Conservation (phyloP, 2,329 filamentous ascomycete genomes). For the Metarhizium rileyi region DNA sequence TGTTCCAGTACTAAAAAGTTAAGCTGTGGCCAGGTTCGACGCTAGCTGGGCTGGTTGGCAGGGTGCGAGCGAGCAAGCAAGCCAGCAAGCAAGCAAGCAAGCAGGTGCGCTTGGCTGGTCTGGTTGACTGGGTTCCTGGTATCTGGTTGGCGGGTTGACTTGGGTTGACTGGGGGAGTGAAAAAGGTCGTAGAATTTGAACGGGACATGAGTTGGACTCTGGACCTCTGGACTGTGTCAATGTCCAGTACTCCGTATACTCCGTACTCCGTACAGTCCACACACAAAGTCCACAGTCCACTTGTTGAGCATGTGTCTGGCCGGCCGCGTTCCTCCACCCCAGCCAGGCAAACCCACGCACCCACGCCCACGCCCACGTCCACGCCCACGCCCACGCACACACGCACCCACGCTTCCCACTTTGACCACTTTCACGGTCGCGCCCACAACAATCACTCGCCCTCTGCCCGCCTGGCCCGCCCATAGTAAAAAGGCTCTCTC, state of each 20-base stretch:
- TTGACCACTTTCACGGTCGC: constrained; percentile 3
- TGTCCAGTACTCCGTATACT: too few species aligned
- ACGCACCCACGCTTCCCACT: constrained; percentile 10
- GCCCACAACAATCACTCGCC: constrained; percentile 46
- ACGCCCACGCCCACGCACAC: constrained; percentile 22
- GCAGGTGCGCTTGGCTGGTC: background rate
- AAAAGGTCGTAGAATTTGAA: too few species aligned
- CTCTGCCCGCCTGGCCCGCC: constrained; percentile 26
- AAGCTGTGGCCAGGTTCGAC: background rate
- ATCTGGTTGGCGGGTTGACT: background rate
- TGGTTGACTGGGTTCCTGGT: background rate
- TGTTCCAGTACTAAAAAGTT: too few species aligned
- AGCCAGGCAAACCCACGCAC: background rate
- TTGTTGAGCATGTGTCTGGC: constrained; percentile 3
- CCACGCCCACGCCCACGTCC: constrained; percentile 14
- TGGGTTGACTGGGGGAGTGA: background rate
- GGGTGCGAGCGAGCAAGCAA: background rate
- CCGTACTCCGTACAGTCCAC: too few species aligned
- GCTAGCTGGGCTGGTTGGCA: background rate
- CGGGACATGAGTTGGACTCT: too few species aligned
- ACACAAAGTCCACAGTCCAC: background rate
- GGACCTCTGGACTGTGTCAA: too few species aligned
- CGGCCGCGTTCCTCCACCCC: constrained; percentile 20
- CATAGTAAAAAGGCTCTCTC: constrained; percentile 55
- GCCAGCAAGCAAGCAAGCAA: too few species aligned